phyloP scores from a whole-genome alignment of 2,329 filamentous ascomycete species.

The Trichoderma breve region DNA sequence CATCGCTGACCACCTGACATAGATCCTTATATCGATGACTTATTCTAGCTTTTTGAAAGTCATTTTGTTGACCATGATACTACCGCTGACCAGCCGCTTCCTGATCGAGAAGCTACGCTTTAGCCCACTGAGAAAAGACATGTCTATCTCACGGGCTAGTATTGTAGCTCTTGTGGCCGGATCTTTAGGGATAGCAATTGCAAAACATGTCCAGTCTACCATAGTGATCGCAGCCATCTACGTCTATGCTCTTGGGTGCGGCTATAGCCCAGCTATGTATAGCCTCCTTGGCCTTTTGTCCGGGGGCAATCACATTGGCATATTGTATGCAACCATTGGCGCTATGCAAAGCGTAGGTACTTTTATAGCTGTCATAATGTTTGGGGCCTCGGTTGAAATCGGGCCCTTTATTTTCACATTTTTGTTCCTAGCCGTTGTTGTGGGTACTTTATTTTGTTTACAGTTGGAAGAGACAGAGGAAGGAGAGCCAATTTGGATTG shows the following conservation, averaged over 20 bases:
- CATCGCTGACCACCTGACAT: background rate
- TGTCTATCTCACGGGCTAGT: background rate
- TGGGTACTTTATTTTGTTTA: background rate
- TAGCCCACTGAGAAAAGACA: background rate
- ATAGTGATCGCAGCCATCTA: background rate
- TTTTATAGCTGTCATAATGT: background rate
- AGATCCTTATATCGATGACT: background rate
- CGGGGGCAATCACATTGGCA: background rate
- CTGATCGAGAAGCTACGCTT: constrained; percentile 1
- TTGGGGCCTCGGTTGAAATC: background rate
- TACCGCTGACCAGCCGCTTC: constrained; percentile 4
- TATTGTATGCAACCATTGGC: background rate
- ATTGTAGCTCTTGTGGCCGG: constrained; percentile 8
- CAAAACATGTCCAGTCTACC: background rate
- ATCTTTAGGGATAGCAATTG: constrained; percentile 7
- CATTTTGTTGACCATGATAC: constrained; percentile 1
- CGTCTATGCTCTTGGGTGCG: constrained; percentile 7
- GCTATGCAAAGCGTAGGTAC: constrained; percentile 10
- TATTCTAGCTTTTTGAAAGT: background rate
- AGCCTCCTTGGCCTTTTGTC: constrained; percentile 6
- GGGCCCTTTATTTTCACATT: background rate
- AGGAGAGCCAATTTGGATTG: background rate
- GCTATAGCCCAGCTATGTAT: constrained; percentile 9
- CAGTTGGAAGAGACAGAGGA: background rate
- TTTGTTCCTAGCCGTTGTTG: background rate